Conservation (phyloP, 768 basidiomycete species). For the Cyathus striatus region DNA sequence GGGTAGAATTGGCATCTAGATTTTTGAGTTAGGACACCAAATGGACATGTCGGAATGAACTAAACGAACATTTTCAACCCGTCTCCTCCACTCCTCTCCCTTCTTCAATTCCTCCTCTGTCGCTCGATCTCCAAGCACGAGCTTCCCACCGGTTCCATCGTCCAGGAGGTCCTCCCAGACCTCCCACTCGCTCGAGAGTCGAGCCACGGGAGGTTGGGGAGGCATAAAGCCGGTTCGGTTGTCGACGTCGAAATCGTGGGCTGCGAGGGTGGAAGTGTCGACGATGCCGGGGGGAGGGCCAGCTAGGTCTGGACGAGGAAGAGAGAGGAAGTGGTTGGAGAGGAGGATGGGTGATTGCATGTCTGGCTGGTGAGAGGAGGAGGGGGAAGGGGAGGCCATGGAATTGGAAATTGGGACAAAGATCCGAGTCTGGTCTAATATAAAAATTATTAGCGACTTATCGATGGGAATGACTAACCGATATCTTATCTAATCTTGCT, state of each 20-base stretch:
- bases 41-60: conserved; percentile 1
- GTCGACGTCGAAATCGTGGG: conserved; percentile 89
- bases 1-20: conserved; percentile 49
- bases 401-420: too few relatives aligned
- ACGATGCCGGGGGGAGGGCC: conserved; percentile 18
- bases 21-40: neutral
- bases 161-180: conserved; percentile 32
- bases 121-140: conserved; percentile 52
- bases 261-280: conserved; percentile 54
- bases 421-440: too few relatives aligned
- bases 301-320: conserved; percentile 22
- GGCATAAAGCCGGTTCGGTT: conserved; percentile 92
- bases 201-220: conserved; percentile 59
- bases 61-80: conserved; percentile 36
- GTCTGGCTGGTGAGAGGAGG: too few relatives aligned
- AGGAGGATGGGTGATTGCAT: too few relatives aligned
- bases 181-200: conserved; percentile 71
- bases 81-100: conserved; percentile 42
- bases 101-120: conserved; percentile 24
- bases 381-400: too few relatives aligned
- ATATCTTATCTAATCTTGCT: too few relatives aligned
- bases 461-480: too few relatives aligned
- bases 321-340: conserved; percentile 30
- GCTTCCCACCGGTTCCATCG: conserved; percentile 31
- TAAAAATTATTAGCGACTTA: too few relatives aligned